Evolutionary conservation across 1,284 basidiomycete genomes (phyloP).

Genomic region (Ustanciosporium gigantosporum): DNA sequence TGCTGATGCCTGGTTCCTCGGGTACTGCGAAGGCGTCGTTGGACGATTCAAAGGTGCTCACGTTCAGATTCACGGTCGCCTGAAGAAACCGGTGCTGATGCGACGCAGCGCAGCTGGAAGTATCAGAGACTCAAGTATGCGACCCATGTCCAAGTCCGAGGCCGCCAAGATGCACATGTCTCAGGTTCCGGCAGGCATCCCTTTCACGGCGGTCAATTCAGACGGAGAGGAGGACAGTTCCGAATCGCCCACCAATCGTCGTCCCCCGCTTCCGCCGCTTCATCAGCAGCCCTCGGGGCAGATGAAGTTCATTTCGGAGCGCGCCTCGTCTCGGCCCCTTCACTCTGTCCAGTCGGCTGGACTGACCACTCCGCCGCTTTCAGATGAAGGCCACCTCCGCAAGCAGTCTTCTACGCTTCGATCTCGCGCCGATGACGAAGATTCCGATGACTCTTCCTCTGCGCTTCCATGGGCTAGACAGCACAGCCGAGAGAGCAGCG

Average conservation of each 20-base stretch:
- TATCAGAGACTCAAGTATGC: conserved; percentile 46
- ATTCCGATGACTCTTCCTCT: conserved; percentile 51
- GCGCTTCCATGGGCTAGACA: conserved; percentile 52
- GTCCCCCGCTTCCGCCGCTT: conserved; percentile 4
- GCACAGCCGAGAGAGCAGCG: conserved; percentile 26
- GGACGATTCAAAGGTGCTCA: conserved; percentile 74
- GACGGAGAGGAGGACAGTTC: conserved; percentile 43
- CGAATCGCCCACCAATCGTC: conserved; percentile 13
- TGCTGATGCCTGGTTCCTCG: conserved; percentile 63
- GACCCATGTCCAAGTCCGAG: conserved; percentile 50
- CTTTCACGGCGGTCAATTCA: conserved; percentile 50
- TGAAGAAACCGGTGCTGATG: conserved; percentile 73
- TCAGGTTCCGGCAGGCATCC: conserved; percentile 46
- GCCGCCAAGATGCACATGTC: conserved; percentile 43
- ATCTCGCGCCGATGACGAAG: conserved; percentile 24
- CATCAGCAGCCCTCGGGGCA: background rate
- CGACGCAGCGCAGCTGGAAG: conserved; percentile 48
- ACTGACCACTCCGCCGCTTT: conserved; percentile 49
- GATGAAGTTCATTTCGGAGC: background rate
- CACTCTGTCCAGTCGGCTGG: too few relatives aligned
- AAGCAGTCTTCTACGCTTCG: conserved; percentile 8
- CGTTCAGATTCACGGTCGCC: conserved; percentile 74
- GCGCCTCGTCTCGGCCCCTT: background rate
- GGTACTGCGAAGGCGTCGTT: conserved; percentile 87
- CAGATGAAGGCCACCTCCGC: conserved; percentile 50